Evolutionary conservation across 2,329 filamentous ascomycete species (phyloP).

Genomic region (Tolypocladium amazonense): DNA sequence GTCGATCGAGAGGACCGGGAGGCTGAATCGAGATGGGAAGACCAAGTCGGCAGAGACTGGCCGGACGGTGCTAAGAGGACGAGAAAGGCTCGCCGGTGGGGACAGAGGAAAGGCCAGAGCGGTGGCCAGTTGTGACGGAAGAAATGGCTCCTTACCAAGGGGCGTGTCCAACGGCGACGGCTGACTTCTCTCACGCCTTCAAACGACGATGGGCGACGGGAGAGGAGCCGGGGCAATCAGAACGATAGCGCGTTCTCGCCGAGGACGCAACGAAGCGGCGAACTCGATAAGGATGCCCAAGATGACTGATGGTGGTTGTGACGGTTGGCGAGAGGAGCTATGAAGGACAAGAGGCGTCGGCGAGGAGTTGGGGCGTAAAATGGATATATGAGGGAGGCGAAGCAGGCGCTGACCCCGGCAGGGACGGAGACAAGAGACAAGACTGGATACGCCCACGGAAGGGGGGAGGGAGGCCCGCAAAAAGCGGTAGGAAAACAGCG

Average conservation of each 20-base stretch:
- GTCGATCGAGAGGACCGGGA: neutral
- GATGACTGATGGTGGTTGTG: neutral
- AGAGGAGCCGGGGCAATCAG: neutral
- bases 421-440: constrained; percentile 1
- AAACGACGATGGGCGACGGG: neutral
- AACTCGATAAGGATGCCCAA: neutral
- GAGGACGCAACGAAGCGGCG: neutral
- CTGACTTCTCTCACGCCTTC: neutral
- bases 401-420: constrained; percentile 5
- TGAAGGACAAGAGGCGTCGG: neutral
- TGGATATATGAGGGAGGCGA: constrained; percentile 14
- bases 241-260: neutral
- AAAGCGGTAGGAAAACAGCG: neutral
- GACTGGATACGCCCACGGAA: neutral
- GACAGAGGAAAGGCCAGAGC: neutral
- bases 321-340: neutral
- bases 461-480: neutral
- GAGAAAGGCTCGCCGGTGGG: neutral
- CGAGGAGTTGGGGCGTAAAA: constrained; percentile 10
- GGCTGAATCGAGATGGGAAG: constrained; percentile 1
- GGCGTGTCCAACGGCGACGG: neutral
- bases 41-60: neutral
- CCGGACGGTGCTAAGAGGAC: neutral
- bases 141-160: neutral
- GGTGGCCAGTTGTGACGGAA: neutral